Base-by-base conservation (phyloP, 2,329 filamentous ascomycete genomes). In the Verruconis gallopava region DNA sequence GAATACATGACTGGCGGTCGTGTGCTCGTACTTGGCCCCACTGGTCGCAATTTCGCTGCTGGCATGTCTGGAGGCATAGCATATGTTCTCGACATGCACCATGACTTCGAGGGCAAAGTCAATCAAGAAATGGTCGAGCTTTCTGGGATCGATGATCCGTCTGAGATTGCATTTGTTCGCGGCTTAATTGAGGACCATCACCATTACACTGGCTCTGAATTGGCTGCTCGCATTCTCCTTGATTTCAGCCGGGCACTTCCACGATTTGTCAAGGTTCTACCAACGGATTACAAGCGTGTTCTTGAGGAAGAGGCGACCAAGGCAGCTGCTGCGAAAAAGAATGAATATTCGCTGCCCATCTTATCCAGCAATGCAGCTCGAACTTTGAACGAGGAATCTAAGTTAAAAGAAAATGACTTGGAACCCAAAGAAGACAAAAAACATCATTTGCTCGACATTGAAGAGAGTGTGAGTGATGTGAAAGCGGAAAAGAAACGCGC, bases 1-100 rank as follows among this genome's bases (percentile, higher is more conserved):
- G 89, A 96, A 71, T 96, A 96, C 74, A 96, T 96, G 89, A 95
- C 89, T 55, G 89, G 89, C 59, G 89, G 89, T 58, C 85, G 88
- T 57, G 72, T 95, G 39, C 68, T 96, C 49, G 74, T 93, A 55
- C 73, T 96, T 37, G 89, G 89, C 45, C 77, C 75, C 54, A 94
- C 86, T 57, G 89, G 89, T 36, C 88, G 89, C 53, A 96, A 96
- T 71, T 96, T 96, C 57, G 89, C 88, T 53, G 89, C 89, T 47
- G 89, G 89, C 71, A 96, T 96, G 89, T 95, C 88, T 55, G 89
- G 89, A 57, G 89, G 89, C 71, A 95, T 96, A 55, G 88, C 88
- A 14, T 96, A 94, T 55, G 77, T 95, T 42, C 75, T 96, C 21
- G 89, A 96, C 56, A 81, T 91, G 56, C 75, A 89, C 59, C 75